Base-by-base conservation (phyloP, 225 moss, liverwort and hornwort genomes). In the Polytrichum commune region DNA sequence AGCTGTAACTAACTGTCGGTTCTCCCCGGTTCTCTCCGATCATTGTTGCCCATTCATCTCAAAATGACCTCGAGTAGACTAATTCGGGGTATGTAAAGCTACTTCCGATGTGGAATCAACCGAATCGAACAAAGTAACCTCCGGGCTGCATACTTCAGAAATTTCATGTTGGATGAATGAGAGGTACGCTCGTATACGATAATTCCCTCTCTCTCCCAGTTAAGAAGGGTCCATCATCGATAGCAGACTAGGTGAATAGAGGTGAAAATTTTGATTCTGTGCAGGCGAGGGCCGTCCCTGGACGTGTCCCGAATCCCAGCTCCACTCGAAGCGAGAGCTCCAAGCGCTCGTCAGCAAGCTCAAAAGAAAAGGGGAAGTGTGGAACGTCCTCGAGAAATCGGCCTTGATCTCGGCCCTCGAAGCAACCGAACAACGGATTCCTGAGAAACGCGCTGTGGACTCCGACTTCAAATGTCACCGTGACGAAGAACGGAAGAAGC, bases 391-490 rank as follows among this genome's bases (percentile, higher is more conserved):
- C 54, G 80, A 82, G 67, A 86, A 75, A 73, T 77, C 75, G 4
- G 75, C 79, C 69, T 30, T 86, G 27, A 79, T 73, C 22, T 80
- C 86, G 30, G 86, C 82, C 27, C 75, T 86, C 58, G 75, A 77
- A 1, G 74, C 75, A 58, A 73, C 86, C 64, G 75, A 86, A 30
- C 79, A 69, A 65, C 82, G 54, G 16, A 63, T 73, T 19, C 73
- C 67, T 54, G 70, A 78, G 46, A 81, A 84, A 28, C 81, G 70
- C 4, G 16, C 4, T 0, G 8, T 9, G 10, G 10, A 46, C 13
- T 46, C 16, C 8, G 16, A 46, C 46, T 46, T 16, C 46, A 46
- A 7, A 46, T 46, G 46, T 13, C 46, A 46, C 46, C 46, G 46
- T 16, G 3, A 46, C 46, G 46, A 46, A 38, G 10, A 38, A 13